These are phyloP conservation scores for Cardamine chenopodiifolia DNA, from an alignment of 345 rosid species.

Conservation along the genomic window DNA sequence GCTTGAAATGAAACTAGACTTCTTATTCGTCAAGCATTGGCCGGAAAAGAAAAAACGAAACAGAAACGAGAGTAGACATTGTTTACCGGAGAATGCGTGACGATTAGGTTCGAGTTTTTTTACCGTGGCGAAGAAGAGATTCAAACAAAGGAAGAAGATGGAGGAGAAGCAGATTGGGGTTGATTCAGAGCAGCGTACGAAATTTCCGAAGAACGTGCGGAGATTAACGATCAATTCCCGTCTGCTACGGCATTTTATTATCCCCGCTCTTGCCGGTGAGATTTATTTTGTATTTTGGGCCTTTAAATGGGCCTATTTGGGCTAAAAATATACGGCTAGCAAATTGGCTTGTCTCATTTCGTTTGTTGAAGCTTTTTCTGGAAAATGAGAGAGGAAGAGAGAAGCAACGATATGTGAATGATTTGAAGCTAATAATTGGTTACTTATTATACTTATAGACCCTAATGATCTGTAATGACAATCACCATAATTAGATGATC, in stretches of 20 bases:
- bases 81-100: constrained; percentile 24
- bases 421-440: constrained; percentile 30
- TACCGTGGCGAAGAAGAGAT: constrained; percentile 4
- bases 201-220: constrained; percentile 36
- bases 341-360: not conserved
- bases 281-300: constrained; percentile 3
- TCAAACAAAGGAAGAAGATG: not conserved
- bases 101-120: not conserved
- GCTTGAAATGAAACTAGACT: constrained; percentile 12
- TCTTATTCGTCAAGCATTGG: not conserved
- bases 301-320: constrained; percentile 14
- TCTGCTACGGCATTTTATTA: constrained; percentile 1
- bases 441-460: constrained; percentile 32
- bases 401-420: constrained; percentile 12
- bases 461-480: constrained; percentile 41
- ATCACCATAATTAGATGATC: constrained; percentile 23
- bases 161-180: constrained; percentile 29
- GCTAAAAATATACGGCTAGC: not conserved
- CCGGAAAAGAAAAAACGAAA: not conserved
- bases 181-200: constrained; percentile 26
- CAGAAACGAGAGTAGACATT: not conserved
- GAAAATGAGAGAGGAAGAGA: constrained; percentile 12
- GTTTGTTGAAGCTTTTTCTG: constrained; percentile 13
- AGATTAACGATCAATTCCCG: constrained; percentile 30
- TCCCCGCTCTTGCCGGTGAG: constrained; percentile 35